A percentile compares a stretch with the other conserved stretches of the same genome.
phyloP scores from a whole-genome alignment of 805 yeast species.

The Clavispora santaluciae region DNA sequence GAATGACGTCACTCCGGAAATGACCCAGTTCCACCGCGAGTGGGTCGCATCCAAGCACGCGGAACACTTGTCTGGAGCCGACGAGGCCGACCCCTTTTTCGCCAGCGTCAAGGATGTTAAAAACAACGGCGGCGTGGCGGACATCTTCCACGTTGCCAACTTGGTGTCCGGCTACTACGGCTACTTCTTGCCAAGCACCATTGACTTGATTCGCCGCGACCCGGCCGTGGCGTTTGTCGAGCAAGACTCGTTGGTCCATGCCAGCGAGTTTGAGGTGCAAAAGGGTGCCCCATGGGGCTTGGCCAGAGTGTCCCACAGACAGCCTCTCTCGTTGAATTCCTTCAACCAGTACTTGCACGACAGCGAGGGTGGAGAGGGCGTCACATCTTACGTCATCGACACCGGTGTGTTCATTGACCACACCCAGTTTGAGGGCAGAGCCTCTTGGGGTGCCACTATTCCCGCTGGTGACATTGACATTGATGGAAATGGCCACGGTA shows the following conservation, averaged over 20 bases:
- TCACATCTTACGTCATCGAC: conserved; percentile 75
- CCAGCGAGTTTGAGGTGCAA: conserved; percentile 62
- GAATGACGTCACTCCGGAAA: conserved; percentile 49
- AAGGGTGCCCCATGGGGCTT: conserved; percentile 94
- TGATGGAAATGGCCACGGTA: conserved; percentile 85
- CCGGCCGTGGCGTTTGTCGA: conserved; percentile 67
- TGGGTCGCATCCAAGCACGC: conserved; percentile 51
- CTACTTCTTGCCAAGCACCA: conserved; percentile 66
- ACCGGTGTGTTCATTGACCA: conserved; percentile 69
- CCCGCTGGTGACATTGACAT: conserved; percentile 54
- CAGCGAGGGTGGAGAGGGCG: conserved; percentile 42
- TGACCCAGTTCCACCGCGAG: conserved; percentile 59
- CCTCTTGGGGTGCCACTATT: conserved; percentile 54
- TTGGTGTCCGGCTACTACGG: conserved; percentile 79
- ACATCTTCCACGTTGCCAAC: conserved; percentile 53
- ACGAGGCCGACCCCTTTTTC: conserved; percentile 18
- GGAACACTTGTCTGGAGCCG: conserved; percentile 30
- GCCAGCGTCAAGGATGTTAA: conserved; percentile 8
- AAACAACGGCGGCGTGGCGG: conserved; percentile 13
- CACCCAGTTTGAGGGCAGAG: conserved; percentile 64
- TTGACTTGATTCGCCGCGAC: conserved; percentile 66
- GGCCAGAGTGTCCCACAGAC: conserved; percentile 83
- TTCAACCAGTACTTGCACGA: conserved; percentile 43
- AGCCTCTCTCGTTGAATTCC: conserved; percentile 59
- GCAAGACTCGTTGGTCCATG: conserved; percentile 57